Evolutionary conservation across 805 yeast genomes (phyloP).

Genomic region (Saccharomyces kudriavzevii): DNA sequence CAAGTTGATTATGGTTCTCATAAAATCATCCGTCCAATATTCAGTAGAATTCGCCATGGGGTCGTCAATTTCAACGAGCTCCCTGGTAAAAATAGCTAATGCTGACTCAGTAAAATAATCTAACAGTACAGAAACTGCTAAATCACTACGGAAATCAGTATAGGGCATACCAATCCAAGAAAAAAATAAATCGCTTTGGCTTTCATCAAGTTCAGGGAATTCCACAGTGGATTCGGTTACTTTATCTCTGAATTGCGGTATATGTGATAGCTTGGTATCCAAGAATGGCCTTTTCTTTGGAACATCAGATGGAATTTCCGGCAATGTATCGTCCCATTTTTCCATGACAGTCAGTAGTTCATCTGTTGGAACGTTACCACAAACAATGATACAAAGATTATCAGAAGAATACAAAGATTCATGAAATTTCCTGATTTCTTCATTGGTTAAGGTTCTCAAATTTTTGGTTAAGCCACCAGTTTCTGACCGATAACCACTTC

Average conservation of each 20-base stretch:
- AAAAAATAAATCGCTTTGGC: slow-evolving; percentile 64
- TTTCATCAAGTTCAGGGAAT: slow-evolving; percentile 86
- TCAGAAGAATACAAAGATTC: slow-evolving; percentile 65
- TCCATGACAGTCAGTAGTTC: slow-evolving; percentile 58
- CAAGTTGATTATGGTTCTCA: slow-evolving; percentile 48
- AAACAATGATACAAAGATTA: slow-evolving; percentile 71
- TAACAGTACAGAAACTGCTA: slow-evolving; percentile 66
- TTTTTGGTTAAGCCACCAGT: slow-evolving; percentile 86
- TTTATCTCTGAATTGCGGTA: slow-evolving; percentile 38
- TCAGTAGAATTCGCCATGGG: slow-evolving; percentile 71
- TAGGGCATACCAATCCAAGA: slow-evolving; percentile 78
- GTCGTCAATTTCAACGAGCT: slow-evolving; percentile 70
- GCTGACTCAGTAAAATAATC: slow-evolving; percentile 71
- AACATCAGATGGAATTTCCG: slow-evolving; percentile 26
- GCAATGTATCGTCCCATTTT: slow-evolving; percentile 52
- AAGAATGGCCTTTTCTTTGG: slow-evolving; percentile 66
- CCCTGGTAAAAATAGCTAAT: slow-evolving; percentile 61
- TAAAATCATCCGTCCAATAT: slow-evolving; percentile 66
- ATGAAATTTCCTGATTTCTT: slow-evolving; percentile 72
- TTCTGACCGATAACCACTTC: slow-evolving; percentile 82
- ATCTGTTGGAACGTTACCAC: slow-evolving; percentile 75
- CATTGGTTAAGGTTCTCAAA: slow-evolving; percentile 62
- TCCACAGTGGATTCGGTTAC: slow-evolving; percentile 44
- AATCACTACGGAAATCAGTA: slow-evolving; percentile 41
- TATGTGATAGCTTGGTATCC: slow-evolving; percentile 43